These are phyloP conservation scores for Leucosporidium scottii DNA, from an alignment of 768 basidiomycete species.

Conservation along the genomic window DNA sequence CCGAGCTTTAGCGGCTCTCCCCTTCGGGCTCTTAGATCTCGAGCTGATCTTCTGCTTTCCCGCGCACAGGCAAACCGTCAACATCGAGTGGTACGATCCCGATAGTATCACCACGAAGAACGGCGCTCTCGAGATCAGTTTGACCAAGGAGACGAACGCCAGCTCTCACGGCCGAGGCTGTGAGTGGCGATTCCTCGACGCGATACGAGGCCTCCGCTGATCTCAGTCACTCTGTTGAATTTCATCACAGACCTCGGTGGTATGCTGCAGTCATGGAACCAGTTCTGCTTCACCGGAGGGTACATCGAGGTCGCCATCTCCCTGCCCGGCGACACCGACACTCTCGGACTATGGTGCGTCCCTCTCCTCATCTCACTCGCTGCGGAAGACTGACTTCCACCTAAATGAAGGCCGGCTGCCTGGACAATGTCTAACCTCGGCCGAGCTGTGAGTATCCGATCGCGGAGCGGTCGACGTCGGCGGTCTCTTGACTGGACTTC, in stretches of 20 bases:
- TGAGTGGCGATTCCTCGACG: background rate
- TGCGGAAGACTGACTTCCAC: background rate
- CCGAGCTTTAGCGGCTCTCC: background rate
- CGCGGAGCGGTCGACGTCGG: too few species aligned
- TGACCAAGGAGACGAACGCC: conserved; percentile 15
- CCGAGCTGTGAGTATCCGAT: too few species aligned
- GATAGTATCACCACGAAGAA: conserved; percentile 41
- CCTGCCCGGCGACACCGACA: conserved; percentile 3
- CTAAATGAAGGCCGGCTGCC: background rate
- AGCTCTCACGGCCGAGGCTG: conserved; percentile 65
- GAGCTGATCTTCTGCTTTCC: background rate
- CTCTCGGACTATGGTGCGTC: conserved; percentile 19
- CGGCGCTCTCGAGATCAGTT: conserved; percentile 36
- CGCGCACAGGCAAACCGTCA: conserved; percentile 19
- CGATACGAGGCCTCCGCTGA: background rate
- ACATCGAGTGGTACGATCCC: conserved; percentile 44
- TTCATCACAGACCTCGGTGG: conserved; percentile 21
- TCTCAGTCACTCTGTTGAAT: background rate
- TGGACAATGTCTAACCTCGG: conserved; percentile 37
- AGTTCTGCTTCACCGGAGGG: conserved; percentile 33
- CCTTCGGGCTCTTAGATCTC: too few species aligned
- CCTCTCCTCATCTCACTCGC: background rate
- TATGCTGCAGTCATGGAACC: conserved; percentile 34
- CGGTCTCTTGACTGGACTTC: too few species aligned
- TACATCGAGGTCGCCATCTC: conserved; percentile 25